These are phyloP conservation scores for Collybia sordida DNA, from an alignment of 768 basidiomycete species.

Conservation along the genomic window DNA sequence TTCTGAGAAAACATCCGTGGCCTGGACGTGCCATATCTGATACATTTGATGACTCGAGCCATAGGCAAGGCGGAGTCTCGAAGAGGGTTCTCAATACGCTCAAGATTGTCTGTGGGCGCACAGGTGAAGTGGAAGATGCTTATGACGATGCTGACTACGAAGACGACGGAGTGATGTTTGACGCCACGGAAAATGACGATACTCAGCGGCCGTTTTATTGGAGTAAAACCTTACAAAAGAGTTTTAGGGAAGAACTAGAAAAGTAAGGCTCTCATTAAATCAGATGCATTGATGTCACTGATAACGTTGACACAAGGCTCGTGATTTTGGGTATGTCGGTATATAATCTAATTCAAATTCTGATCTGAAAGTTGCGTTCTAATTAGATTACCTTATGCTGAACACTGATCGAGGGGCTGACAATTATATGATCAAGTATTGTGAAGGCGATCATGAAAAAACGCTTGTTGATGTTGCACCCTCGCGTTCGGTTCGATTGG, in stretches of 20 bases:
- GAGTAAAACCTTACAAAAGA: constrained; percentile 74
- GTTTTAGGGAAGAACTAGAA: constrained; percentile 86
- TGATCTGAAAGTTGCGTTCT: not conserved
- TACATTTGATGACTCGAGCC: constrained; percentile 83
- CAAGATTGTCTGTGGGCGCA: constrained; percentile 83
- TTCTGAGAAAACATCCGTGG: constrained; percentile 84
- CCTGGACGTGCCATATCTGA: constrained; percentile 83
- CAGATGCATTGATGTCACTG: constrained; percentile 2
- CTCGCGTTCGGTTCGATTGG: constrained; percentile 59
- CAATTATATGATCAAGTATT: constrained; percentile 93
- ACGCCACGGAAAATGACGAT: constrained; percentile 58
- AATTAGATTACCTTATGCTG: constrained; percentile 83
- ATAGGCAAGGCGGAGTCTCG: constrained; percentile 65
- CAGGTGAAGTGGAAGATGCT: constrained; percentile 68
- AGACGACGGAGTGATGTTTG: constrained; percentile 68
- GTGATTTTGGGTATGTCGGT: constrained; percentile 67
- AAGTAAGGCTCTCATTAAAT: constrained; percentile 49
- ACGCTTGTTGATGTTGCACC: constrained; percentile 78
- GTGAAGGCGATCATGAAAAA: constrained; percentile 79
- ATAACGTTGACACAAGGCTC: constrained; percentile 45
- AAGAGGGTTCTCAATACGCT: constrained; percentile 69
- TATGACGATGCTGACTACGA: constrained; percentile 76
- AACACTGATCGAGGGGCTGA: constrained; percentile 89
- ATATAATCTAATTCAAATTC: not conserved
- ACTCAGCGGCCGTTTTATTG: constrained; percentile 74